Evolutionary conservation across 2,329 filamentous ascomycete genomes (phyloP), one percentile per base, ranked within the genome.

Genomic region (Neonectria magnoliae): DNA sequence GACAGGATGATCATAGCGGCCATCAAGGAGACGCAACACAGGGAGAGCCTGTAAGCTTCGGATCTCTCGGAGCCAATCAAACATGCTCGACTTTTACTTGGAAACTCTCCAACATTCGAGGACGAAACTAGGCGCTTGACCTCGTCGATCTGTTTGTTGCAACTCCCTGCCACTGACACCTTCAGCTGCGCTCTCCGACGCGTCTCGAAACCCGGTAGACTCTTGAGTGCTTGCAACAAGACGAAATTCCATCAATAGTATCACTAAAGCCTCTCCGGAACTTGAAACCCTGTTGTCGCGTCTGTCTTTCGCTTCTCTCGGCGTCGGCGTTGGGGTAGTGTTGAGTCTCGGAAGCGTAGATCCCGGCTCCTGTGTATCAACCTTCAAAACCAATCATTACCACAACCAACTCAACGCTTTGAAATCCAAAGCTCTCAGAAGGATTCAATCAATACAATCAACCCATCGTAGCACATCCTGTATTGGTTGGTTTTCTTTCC

Each of bases 341-440:
- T 54, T 25, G 22, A 53, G 71, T 73, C 68, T 73, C 71, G 69
- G 69, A 66, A 73, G 59, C 48, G 69, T 29, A 66, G 71, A 73
- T 73, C 68, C 71, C 69, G 71, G 61, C 29, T 25, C 47, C 44
- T 57, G 10, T n/a, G 60, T 54, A n/a, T 60, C 48, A 57, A 38
- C 29, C 5, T 51, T 11, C 10, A 44, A 27, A 57, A 33, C 20
- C 18, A 10, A 20, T n/a, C 20, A 25, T 16, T 13, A 5, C n/a
- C 36, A 41, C 33, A 33, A 29, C 36, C 18, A 54, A 11, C 36
- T n/a, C 6, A 8, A 13, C 51, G 36, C 22, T n/a, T 20, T 38
- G 42, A 8, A 11, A 4, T n/a, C 48, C 38, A 27, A 42, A 20
- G n/a, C 22, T 14, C 2, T 14, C n/a, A 20, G 20, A 31, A 20